These are phyloP conservation scores for Syncephalastrum contaminatum DNA, from an alignment of 371 early-diverging fungal genomes.

Conservation along the genomic window DNA sequence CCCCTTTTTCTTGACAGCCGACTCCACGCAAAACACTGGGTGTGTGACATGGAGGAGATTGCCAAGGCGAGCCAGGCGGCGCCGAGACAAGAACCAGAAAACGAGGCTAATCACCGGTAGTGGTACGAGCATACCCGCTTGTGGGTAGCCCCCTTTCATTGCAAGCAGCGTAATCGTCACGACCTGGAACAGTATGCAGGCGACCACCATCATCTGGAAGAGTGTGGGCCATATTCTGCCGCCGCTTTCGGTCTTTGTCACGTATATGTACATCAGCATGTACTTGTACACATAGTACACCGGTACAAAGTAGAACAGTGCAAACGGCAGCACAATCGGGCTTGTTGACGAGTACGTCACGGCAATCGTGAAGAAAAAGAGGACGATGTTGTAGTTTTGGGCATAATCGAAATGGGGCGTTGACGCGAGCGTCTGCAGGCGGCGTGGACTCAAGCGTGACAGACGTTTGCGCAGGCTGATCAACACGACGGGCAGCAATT, in stretches of 20 bases:
- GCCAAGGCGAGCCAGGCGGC: constrained; percentile 29
- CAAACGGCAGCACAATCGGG: constrained; percentile 73
- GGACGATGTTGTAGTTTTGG: constrained; percentile 66
- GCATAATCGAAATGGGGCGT: constrained; percentile 74
- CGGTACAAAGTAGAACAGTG: constrained; percentile 63
- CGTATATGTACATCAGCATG: constrained; percentile 69
- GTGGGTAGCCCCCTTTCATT: constrained; percentile 36
- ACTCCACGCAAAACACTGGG: constrained; percentile 9
- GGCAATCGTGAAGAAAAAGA: constrained; percentile 76
- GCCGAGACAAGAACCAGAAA: constrained; percentile 52
- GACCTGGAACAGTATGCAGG: constrained; percentile 67
- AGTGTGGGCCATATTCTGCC: constrained; percentile 77
- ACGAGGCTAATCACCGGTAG: constrained; percentile 59
- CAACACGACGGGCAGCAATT: constrained; percentile 59
- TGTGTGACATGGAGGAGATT: constrained; percentile 14
- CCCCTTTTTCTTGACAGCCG: not conserved
- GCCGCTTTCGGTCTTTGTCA: constrained; percentile 67
- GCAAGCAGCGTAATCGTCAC: constrained; percentile 60
- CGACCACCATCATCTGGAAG: constrained; percentile 64
- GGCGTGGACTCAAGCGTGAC: constrained; percentile 68
- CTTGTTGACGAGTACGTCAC: constrained; percentile 74
- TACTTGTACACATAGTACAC: constrained; percentile 74
- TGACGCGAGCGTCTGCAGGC: constrained; percentile 56
- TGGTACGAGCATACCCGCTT: constrained; percentile 54
- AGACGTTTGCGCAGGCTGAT: constrained; percentile 58